Percentiles rank a stretch among this genome's conserved stretches.
These are phyloP conservation scores for Acorus calamus DNA, from an alignment of 106 monocot genomes.

Conservation along the genomic window DNA sequence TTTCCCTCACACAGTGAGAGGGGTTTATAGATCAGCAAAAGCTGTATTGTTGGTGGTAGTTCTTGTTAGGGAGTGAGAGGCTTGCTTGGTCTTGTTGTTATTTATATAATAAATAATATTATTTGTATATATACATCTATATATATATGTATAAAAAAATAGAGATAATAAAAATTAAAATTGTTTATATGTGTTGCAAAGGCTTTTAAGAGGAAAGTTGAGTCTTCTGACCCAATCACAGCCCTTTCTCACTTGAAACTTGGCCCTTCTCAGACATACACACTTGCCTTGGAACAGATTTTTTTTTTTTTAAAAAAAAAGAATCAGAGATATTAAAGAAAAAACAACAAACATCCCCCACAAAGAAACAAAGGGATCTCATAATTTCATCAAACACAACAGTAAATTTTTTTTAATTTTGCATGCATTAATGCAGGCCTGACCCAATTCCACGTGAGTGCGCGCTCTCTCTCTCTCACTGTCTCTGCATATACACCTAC, in stretches of 20 bases:
- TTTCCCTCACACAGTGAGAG: too few relatives aligned
- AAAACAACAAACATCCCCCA: conserved; percentile 10
- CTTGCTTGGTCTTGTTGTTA: too few relatives aligned
- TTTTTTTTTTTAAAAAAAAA: too few relatives aligned
- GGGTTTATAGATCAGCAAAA: too few relatives aligned
- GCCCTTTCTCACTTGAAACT: conserved; percentile 2
- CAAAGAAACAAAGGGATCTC: conserved; percentile 15
- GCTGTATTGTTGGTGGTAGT: too few relatives aligned
- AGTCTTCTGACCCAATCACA: conserved; percentile 6
- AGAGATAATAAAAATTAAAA: conserved; percentile 1
- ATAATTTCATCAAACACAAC: conserved; percentile 10
- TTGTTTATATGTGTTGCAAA: conserved; percentile 4
- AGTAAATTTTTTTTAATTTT: conserved; percentile 1
- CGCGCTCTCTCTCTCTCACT: background rate
- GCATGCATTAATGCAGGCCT: conserved; percentile 14
- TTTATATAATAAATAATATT: too few relatives aligned
- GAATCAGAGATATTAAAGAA: background rate
- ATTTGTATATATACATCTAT: too few relatives aligned
- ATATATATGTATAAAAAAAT: background rate
- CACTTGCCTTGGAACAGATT: background rate
- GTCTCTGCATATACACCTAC: background rate
- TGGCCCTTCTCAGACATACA: conserved; percentile 16
- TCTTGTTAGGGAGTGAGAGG: too few relatives aligned
- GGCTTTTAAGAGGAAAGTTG: background rate
- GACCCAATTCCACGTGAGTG: background rate